These are phyloP conservation scores for Penicillium egyptiacum DNA, from an alignment of 495 filamentous ascomycete species.

Conservation along the genomic window DNA sequence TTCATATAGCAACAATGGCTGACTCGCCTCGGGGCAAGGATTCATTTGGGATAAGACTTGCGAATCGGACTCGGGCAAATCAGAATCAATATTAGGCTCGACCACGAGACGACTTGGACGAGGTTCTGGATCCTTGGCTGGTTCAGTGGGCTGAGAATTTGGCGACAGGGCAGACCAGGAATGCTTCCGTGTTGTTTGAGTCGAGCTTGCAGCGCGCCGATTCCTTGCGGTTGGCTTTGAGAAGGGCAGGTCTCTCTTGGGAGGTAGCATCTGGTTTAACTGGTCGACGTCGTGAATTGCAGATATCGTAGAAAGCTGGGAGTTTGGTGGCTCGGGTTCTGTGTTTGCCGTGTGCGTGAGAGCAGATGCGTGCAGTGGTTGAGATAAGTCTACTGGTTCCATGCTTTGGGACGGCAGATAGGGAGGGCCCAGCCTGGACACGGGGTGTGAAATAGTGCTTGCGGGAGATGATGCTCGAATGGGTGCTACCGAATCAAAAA, in stretches of 20 bases:
- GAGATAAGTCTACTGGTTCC: neutral
- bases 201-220: neutral
- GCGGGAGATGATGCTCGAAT: conserved; percentile 14
- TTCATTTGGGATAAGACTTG: neutral
- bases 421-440: conserved; percentile 1
- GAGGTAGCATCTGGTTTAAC: conserved; percentile 44
- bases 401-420: too few species aligned
- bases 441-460: conserved; percentile 9
- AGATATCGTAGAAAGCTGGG: conserved; percentile 23
- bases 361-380: neutral
- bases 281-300: conserved; percentile 27
- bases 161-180: neutral
- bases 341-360: neutral
- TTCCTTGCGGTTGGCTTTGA: conserved; percentile 27
- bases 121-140: neutral
- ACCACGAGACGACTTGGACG: neutral
- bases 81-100: neutral
- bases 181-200: neutral
- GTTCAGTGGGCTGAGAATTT: neutral
- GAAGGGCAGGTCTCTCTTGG: conserved; percentile 49
- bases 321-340: conserved; percentile 1
- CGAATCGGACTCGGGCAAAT: neutral
- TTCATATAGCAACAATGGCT: neutral
- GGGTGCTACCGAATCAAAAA: neutral
- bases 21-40: neutral